A percentile compares a stretch with the other conserved stretches of the same genome.
Evolutionary conservation across 2,329 filamentous ascomycete species (phyloP).

Genomic region (Penicillium digitatum): DNA sequence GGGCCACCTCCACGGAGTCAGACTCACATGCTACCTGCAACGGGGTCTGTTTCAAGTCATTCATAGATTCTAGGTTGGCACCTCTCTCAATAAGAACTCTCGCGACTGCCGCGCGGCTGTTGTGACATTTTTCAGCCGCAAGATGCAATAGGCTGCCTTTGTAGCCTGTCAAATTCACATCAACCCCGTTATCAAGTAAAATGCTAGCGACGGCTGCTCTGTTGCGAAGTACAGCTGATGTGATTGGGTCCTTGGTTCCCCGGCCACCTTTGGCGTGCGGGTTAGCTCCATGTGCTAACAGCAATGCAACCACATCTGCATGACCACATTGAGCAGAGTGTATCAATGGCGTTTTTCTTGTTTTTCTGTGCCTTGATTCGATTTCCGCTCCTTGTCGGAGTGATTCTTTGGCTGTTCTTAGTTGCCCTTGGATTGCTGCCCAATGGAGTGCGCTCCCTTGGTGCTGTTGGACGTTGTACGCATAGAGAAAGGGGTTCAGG

Average conservation of each 20-base stretch:
- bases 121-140: not conserved
- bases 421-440: not conserved
- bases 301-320: not conserved
- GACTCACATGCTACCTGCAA: not conserved
- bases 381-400: conserved; percentile 1
- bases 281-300: not conserved
- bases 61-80: not conserved
- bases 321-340: not conserved
- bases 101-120: not conserved
- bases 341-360: not conserved
- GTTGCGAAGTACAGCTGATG: not conserved
- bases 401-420: not conserved
- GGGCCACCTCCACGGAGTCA: not conserved
- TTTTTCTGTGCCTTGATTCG: not conserved
- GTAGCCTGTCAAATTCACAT: not conserved
- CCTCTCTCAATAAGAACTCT: conserved; percentile 3
- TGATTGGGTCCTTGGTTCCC: not conserved
- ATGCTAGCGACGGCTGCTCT: not conserved
- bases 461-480: not conserved
- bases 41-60: not conserved
- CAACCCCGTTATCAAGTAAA: not conserved
- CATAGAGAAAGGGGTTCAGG: conserved; percentile 1
- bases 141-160: not conserved
- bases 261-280: not conserved
- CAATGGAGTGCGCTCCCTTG: conserved; percentile 4